Percentiles rank a stretch among this genome's conserved stretches.
Conservation (phyloP, 2,329 filamentous ascomycete genomes). For the Talaromyces sp. region DNA sequence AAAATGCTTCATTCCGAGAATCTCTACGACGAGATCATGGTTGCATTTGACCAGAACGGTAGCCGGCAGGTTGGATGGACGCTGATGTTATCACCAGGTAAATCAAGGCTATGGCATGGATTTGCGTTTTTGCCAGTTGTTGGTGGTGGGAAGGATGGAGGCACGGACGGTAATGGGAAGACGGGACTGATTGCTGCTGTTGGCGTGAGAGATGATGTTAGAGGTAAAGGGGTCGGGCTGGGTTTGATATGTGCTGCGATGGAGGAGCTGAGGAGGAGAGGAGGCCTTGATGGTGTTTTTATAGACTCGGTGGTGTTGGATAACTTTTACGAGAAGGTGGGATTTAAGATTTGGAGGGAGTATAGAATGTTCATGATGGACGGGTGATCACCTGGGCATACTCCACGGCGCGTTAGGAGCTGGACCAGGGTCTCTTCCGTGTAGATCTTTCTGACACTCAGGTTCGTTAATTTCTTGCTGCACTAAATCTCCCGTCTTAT, state of each 20-base stretch:
- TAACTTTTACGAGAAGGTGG: slow-evolving; percentile 13
- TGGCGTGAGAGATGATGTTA: slow-evolving; percentile 7
- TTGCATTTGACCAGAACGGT: slow-evolving; percentile 8
- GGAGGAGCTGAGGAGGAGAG: slow-evolving; percentile 15
- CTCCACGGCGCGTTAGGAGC: not conserved
- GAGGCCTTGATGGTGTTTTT: slow-evolving; percentile 6
- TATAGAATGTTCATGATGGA: not conserved
- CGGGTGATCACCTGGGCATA: not conserved
- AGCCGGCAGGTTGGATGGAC: slow-evolving; percentile 11
- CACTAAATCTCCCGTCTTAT: not conserved
- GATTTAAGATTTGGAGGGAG: slow-evolving; percentile 10
- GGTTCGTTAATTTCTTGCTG: not conserved
- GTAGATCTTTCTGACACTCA: not conserved
- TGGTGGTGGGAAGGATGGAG: not conserved
- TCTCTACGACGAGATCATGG: slow-evolving; percentile 8
- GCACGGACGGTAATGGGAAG: not conserved
- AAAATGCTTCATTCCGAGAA: not conserved
- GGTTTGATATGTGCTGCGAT: slow-evolving; percentile 12
- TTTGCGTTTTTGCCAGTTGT: slow-evolving; percentile 11
- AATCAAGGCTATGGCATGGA: slow-evolving; percentile 1
- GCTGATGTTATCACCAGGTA: slow-evolving; percentile 5
- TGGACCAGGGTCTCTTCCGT: not conserved
- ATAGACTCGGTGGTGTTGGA: slow-evolving; percentile 7
- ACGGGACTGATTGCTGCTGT: slow-evolving; percentile 9
- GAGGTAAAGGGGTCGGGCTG: slow-evolving; percentile 9